Base-by-base conservation (phyloP, 352 stramenopile species). In the Plasmopara viticola region DNA sequence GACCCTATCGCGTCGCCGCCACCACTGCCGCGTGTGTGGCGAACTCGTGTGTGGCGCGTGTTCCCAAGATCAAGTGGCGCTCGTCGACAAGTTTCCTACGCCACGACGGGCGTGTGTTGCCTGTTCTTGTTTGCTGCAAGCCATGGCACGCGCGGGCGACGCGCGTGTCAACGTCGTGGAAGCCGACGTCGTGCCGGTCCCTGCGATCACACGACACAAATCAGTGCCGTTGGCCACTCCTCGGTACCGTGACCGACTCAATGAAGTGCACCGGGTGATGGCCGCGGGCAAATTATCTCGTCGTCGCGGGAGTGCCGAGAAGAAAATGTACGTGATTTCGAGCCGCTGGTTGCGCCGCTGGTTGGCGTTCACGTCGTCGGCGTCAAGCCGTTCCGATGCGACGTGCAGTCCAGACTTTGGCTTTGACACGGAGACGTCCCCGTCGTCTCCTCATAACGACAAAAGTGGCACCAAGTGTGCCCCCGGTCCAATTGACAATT, bases 1-100 rank as follows among this genome's bases (percentile, higher is more conserved):
- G 17, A 87, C 78, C 52, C 68, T 88, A 31, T 78, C 78, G 37
- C 73, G 76, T 2, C 79, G 83, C 1, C 81, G 81, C 8, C 80
- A 90, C 60, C 83, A 93, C 49, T 93, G 83, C 54, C 78, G 83
- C 43, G 64, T 90, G 17, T 93, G 82, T 47, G 82, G 82, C 43
- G 72, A 87, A 47, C 58, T 93, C 41, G 71, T 93, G 35, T 93
- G 83, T 43, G 77, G 78, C 41, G 66, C 73, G 13, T 93, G 83
- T 48, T 89, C 80, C 28, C 63, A 64, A 37, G 78, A 86, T 57
- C 72, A 83, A 44, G 74, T 84, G 14, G 50, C 70, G 30, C 57
- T 87, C n/a, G 62, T 63, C 9, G 64, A 63, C 29, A 70, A 72
- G 40, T 89, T 89, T 51, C 46, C 68, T 20, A 59, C 62, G 0